phyloP scores from a whole-genome alignment of 148 eudicot genomes.

The Vaccinium vitisidaea region DNA sequence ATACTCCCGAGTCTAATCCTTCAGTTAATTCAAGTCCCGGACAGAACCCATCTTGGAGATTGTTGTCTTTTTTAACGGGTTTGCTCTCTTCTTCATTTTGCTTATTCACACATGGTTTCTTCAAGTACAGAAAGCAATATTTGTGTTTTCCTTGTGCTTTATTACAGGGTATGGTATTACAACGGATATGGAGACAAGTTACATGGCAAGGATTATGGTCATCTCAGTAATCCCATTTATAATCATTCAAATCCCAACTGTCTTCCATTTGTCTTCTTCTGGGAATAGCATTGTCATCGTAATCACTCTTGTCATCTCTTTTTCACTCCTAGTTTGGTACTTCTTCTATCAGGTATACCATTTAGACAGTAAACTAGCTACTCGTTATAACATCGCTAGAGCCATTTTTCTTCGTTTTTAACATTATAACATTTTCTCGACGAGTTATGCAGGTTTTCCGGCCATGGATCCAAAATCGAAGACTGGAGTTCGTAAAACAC shows the following conservation, averaged over 20 bases:
- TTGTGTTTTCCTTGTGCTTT: neutral
- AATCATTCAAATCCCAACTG: constrained; percentile 27
- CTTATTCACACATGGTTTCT: neutral
- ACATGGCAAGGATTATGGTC: constrained; percentile 37
- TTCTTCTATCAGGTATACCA: constrained; percentile 43
- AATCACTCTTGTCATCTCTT: constrained; percentile 28
- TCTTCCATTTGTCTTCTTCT: constrained; percentile 12
- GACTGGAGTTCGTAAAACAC: constrained; percentile 31
- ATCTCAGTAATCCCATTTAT: constrained; percentile 36
- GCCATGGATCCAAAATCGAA: constrained; percentile 41
- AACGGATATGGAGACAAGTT: constrained; percentile 31
- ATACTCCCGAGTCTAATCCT: neutral
- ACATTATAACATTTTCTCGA: neutral
- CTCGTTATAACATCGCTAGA: neutral
- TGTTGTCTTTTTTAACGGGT: constrained; percentile 10
- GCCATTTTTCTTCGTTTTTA: neutral
- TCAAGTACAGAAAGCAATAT: neutral
- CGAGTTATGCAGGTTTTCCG: constrained; percentile 22
- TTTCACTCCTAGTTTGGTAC: constrained; percentile 28
- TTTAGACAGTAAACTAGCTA: neutral
- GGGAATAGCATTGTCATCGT: constrained; percentile 14
- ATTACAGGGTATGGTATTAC: constrained; percentile 26
- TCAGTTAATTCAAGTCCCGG: neutral
- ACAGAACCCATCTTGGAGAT: constrained; percentile 12
- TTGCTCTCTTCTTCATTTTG: neutral